Base-by-base conservation (phyloP, 192 early-diverging fungal species). In the Podila verticillata region DNA sequence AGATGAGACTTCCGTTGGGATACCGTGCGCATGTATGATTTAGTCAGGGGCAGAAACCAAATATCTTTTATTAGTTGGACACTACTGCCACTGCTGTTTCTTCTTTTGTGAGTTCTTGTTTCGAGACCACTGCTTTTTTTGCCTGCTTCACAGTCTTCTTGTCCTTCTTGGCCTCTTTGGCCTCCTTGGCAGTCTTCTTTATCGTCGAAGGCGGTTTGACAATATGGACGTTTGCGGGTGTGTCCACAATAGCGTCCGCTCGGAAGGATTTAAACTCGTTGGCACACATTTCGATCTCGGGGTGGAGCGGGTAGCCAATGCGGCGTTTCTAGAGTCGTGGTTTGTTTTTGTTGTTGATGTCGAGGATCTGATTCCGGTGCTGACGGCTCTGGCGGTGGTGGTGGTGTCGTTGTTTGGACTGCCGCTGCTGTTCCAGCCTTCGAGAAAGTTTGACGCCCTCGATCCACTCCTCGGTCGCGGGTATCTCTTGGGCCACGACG, bases 401-500 rank as follows among this genome's bases (percentile, higher is more conserved):
- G 19, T 7, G 34, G 34, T 20, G 20, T 20, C 49, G 22, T 8
- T 30, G 34, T 30, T 57, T 19, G 4, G 26, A 48, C 28, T 32
- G 22, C 63, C 51, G 31, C 73, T 54, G 65, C 19, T 66, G 34
- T 15, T 31, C 73, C n/a, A 75, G 73, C 5, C 34, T 15, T 12
- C 51, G 74, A 35, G 61, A 48, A 5, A 77, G 9, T 39, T 70
- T 77, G 22, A 77, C 47, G 56, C 57, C 62, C 57, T 77, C 63
- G 57, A 77, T 49, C 74, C 74, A 77, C 60, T 77, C 74, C 63
- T 77, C 74, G 24, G 61, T 61, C 10, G 74, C 74, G 13, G 44
- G 57, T 35, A 77, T 58, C 57, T 77, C 74, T 26, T 77, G 74
- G 6, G 74, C 74, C 5, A 48, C 35, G 24, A 65, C 63, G 17